Evolutionary conservation across 257 asterid genomes (phyloP).

Genomic region (Linderniella brevidens): DNA sequence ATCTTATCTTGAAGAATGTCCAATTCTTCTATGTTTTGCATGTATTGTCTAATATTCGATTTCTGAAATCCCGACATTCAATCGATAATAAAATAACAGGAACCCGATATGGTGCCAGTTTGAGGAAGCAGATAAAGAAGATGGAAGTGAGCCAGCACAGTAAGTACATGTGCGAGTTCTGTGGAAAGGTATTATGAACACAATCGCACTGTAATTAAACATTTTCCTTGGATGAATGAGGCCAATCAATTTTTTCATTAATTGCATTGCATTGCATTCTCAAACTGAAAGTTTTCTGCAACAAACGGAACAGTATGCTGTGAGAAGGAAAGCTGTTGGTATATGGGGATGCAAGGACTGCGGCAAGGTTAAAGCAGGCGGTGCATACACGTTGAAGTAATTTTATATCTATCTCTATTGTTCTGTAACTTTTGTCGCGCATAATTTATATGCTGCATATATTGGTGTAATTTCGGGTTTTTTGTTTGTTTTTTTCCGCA

Average conservation of each 20-base stretch:
- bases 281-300: background rate
- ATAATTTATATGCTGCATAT: no score
- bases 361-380: constrained; percentile 55
- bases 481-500: constrained; percentile 12
- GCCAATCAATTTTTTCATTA: background rate
- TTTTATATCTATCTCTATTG: background rate
- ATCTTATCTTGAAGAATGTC: no score
- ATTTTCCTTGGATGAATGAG: background rate
- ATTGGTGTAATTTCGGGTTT: background rate
- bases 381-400: constrained; percentile 55
- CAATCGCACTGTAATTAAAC: background rate
- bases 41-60: no score
- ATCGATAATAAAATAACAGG: constrained; percentile 16
- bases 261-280: background rate
- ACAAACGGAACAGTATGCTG: constrained; percentile 31
- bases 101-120: constrained; percentile 64
- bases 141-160: constrained; percentile 56
- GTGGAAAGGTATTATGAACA: constrained; percentile 30
- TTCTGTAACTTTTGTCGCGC: background rate
- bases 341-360: constrained; percentile 69
- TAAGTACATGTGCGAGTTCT: constrained; percentile 52
- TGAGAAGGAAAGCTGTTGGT: constrained; percentile 55
- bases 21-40: no score
- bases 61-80: no score
- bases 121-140: constrained; percentile 56